phyloP scores from a whole-genome alignment of 805 yeast species.

The Wickerhamiella vanderwaltii region DNA sequence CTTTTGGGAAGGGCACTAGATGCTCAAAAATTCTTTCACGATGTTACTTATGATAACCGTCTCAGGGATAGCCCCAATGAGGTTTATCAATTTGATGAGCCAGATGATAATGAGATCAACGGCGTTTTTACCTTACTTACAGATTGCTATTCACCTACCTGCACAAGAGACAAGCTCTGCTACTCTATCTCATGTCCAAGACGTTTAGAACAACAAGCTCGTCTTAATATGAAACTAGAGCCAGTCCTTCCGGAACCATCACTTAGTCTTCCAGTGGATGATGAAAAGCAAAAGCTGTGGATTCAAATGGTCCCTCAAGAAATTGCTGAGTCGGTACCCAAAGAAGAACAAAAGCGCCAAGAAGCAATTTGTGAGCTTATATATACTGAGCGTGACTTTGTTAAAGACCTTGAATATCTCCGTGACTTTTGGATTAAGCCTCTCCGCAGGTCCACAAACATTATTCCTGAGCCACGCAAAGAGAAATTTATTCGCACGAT shows the following conservation, averaged over 20 bases:
- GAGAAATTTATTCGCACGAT: constrained; percentile 87
- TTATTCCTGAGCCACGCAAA: constrained; percentile 78
- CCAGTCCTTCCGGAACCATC: constrained; percentile 71
- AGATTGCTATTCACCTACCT: constrained; percentile 94
- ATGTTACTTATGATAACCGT: constrained; percentile 89
- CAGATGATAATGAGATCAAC: constrained; percentile 37
- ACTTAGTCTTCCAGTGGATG: constrained; percentile 46
- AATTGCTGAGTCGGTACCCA: constrained; percentile 64
- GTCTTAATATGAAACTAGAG: constrained; percentile 76
- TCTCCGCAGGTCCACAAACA: constrained; percentile 69
- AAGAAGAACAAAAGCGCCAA: constrained; percentile 80
- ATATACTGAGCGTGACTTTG: constrained; percentile 89
- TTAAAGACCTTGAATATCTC: constrained; percentile 83
- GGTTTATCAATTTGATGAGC: constrained; percentile 56
- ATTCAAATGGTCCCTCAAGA: constrained; percentile 78
- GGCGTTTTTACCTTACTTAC: constrained; percentile 90
- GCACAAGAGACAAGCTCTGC: constrained; percentile 76
- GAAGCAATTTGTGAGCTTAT: constrained; percentile 90
- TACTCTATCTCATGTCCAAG: constrained; percentile 96
- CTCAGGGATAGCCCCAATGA: constrained; percentile 78
- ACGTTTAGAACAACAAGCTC: constrained; percentile 87
- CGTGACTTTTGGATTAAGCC: constrained; percentile 93
- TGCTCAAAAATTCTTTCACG: constrained; percentile 89
- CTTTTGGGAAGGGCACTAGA: constrained; percentile 83
- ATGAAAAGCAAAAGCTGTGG: constrained; percentile 80